Base-by-base conservation (phyloP, 163 green algal genomes). In the Prototheca wickerhamii region DNA sequence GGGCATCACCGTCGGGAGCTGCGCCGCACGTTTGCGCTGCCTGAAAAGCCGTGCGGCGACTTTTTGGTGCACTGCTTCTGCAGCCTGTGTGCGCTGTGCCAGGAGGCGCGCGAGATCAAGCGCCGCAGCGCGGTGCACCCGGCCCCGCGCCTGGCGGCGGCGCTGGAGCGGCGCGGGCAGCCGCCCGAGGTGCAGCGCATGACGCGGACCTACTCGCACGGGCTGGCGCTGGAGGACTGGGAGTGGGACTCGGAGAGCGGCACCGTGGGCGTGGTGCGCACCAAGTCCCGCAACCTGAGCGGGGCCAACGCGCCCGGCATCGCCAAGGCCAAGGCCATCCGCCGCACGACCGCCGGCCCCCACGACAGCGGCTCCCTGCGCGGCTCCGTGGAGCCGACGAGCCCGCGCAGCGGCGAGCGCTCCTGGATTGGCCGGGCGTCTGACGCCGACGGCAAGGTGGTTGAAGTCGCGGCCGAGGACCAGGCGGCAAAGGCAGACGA, bases 71-170 rank as follows among this genome's bases (percentile, higher is more conserved):
- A 73, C 58, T 37, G 40, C 30, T 73, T 65, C 59, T 73, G 66
- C 58, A 51, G 12, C 34, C 33, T 25, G 23, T 73, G 66, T 26
- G 66, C 53, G 44, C 26, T 73, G 49, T 73, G 66, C 58, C 66
- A 73, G 44, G 66, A 73, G 52, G 66, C 66, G 4, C 35, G 66
- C 26, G 66, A 73, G 55, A 40, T 73, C 40, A 73, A 73, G 43
- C 55, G 55, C 55, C 55, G 55, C 8, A 32, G 12, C 25, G 12
- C 15, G 31, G 25, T 44, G 5, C 4, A 44, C 12, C 20, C 55
- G 8, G 29, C 23, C 15, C 31, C 55, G 12, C 12, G 32, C 12
- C 55, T 61, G 55, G 55, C 55, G 1, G 29, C 31, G 32, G 20
- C 5, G 8, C 55, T 61, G 32, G 8, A 8, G 20, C 32, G 55